Evolutionary conservation across 1,139 yeast species (phyloP).

Genomic region (Kluyveromyces sp.): DNA sequence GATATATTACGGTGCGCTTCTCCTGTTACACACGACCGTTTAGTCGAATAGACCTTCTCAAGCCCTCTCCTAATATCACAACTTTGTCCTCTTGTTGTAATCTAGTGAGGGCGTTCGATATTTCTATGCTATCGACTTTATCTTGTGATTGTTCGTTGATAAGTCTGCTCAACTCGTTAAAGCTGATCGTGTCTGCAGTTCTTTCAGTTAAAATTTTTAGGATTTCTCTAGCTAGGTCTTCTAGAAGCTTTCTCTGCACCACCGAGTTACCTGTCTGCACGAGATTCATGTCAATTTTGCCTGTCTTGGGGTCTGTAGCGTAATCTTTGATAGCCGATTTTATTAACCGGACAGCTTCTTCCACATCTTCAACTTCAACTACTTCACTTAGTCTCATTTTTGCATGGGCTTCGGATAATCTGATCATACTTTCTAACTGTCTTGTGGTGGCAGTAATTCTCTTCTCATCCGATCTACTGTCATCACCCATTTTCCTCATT

Average conservation of each 20-base stretch:
- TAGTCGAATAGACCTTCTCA: constrained; percentile 55
- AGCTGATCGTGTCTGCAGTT: constrained; percentile 38
- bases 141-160: constrained; percentile 64
- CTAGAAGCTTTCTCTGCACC: constrained; percentile 73
- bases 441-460: constrained; percentile 97
- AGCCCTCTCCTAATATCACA: constrained; percentile 65
- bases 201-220: constrained; percentile 38
- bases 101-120: constrained; percentile 59
- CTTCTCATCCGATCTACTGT: constrained; percentile 74
- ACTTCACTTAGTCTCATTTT: constrained; percentile 73
- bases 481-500: constrained; percentile 93
- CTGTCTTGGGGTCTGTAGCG: constrained; percentile 96
- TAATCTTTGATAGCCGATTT: constrained; percentile 93
- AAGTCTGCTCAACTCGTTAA: constrained; percentile 52
- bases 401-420: constrained; percentile 94
- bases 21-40: constrained; percentile 22
- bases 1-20: neutral
- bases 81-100: constrained; percentile 72
- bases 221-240: constrained; percentile 61
- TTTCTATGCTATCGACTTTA: constrained; percentile 62
- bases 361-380: constrained; percentile 79
- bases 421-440: constrained; percentile 91
- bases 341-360: constrained; percentile 87
- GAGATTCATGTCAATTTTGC: constrained; percentile 94
- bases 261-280: constrained; percentile 94